These are phyloP conservation scores for Lunasporangiospora selenospora DNA, from an alignment of 192 early-diverging fungal species.

Conservation along the genomic window DNA sequence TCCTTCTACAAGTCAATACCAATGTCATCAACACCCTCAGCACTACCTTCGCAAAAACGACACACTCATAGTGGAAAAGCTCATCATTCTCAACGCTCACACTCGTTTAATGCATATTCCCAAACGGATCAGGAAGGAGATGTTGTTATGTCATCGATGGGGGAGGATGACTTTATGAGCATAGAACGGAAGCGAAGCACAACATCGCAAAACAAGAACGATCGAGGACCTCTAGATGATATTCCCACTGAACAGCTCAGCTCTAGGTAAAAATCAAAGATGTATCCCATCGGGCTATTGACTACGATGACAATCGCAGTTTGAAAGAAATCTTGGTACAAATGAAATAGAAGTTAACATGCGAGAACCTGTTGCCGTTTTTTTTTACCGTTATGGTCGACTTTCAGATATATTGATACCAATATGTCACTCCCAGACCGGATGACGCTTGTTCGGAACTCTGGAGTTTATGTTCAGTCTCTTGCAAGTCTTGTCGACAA, in stretches of 20 bases:
- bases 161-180: not conserved
- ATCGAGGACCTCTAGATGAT: conserved; percentile 25
- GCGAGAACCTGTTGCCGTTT: not conserved
- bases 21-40: conserved; percentile 3
- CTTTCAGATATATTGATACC: no score
- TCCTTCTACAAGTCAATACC: conserved; percentile 49
- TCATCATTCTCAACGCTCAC: conserved; percentile 20
- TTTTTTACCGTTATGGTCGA: conserved; percentile 2
- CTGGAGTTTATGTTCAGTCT: conserved; percentile 53
- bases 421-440: conserved; percentile 39
- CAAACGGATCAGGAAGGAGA: conserved; percentile 36
- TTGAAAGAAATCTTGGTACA: no score
- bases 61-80: not conserved
- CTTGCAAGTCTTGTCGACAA: conserved; percentile 51
- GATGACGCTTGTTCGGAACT: conserved; percentile 52
- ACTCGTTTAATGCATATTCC: no score
- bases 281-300: no score
- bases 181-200: not conserved
- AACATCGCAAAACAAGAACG: conserved; percentile 10
- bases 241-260: conserved; percentile 30
- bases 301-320: no score
- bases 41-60: conserved; percentile 2
- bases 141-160: conserved; percentile 18
- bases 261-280: conserved; percentile 42
- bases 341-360: no score